Percentiles rank a stretch among this genome's conserved stretches.
phyloP scores from a whole-genome alignment of 306 rosid species.

The Astragalus membranaceus region DNA sequence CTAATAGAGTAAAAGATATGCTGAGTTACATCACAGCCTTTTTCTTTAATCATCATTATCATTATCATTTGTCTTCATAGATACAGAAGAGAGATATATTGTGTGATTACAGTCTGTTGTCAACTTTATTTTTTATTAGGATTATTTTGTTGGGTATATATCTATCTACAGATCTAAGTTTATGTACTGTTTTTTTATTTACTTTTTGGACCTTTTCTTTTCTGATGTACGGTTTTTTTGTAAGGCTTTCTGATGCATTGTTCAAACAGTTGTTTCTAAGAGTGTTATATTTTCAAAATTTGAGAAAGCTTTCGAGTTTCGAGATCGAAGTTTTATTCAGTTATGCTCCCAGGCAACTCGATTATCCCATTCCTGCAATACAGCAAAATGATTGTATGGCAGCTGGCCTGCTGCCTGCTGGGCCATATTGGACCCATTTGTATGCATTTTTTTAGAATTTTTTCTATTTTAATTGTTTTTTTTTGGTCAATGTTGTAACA shows the following conservation, averaged over 20 bases:
- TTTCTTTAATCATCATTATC: slow-evolving; percentile 8
- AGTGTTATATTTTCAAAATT: not conserved
- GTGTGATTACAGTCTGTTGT: slow-evolving; percentile 13
- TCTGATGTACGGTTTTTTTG: not conserved
- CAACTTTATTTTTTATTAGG: slow-evolving; percentile 1
- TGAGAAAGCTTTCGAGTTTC: not conserved
- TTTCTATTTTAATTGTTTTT: too few species aligned
- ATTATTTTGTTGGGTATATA: slow-evolving; percentile 25
- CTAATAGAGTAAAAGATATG: not conserved
- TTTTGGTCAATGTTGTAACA: too few species aligned
- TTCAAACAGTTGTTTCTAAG: not conserved
- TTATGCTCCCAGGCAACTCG: not conserved
- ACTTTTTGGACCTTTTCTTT: not conserved
- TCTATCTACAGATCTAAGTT: slow-evolving; percentile 12
- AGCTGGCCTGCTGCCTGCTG: too few species aligned
- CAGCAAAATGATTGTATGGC: too few species aligned
- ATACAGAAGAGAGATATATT: slow-evolving; percentile 16
- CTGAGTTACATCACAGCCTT: not conserved
- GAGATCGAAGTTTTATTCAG: not conserved
- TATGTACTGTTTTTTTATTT: not conserved
- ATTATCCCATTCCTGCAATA: not conserved
- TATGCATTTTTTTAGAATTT: too few species aligned
- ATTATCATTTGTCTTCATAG: slow-evolving; percentile 6
- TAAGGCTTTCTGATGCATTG: not conserved
- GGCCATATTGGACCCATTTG: too few species aligned